Evolutionary conservation across 1,284 basidiomycete genomes (phyloP), one percentile per base, ranked within the genome.

Genomic region (Marasmius sp.): DNA sequence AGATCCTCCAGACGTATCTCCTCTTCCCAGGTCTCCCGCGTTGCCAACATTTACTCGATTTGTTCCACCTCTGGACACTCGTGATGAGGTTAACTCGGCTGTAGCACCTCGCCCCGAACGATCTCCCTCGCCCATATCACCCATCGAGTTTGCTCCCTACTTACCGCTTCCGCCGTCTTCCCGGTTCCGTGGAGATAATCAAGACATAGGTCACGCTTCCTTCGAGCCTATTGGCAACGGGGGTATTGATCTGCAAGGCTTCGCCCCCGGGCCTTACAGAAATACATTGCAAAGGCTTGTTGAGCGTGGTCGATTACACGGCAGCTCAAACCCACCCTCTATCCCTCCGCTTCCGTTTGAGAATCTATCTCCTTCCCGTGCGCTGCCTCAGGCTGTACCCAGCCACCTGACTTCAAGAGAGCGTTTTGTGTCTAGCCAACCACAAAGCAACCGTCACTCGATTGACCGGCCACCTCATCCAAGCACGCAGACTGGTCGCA

Each of bases 241-340:
- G 20, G 66, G 65, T 37, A 69, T 79, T 36, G 71, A 81, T 65
- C 72, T 77, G 1, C 71, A 76, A 8, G 67, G 71, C 1, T 80
- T 77, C 63, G 73, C 75, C 12, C 75, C 78, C 47, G 80, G 81
- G 6, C 78, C 78, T 3, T 81, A 80, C 69, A 69, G 79, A 37
- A 78, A 78, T 56, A 79, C 80, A 8, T 66, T 81, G 61, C 74
- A 77, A 60, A 68, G 73, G 36, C 58, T 73, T 34, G 67, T 70
- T 18, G 69, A 75, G 27, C 59, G 59, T 7, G 50, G 67, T 67
- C 53, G 68, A 69, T 58, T 58, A 66, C 47, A 61, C 55, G 37
- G 47, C 58, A n/a, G 51, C 51, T 59, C 66, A 38, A 61, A 64
- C 55, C 53, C 65, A 27, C 66, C 68, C 36, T 58, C 65, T 10